phyloP scores from a whole-genome alignment of 768 basidiomycete genomes.

The Boletales sp. region DNA sequence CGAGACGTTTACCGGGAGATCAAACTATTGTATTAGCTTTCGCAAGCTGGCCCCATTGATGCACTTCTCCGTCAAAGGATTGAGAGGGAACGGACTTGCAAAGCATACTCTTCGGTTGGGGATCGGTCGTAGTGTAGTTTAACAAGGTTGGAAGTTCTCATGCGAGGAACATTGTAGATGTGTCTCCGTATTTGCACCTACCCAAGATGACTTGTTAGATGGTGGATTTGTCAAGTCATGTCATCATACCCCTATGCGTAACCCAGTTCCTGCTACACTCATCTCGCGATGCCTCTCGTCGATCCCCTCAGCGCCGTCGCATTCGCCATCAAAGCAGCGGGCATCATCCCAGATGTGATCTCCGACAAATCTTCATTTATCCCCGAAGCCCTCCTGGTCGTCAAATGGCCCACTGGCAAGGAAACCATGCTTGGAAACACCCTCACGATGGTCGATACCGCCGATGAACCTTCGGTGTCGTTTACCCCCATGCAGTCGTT shows the following conservation, averaged over 20 bases:
- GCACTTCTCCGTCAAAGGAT: too few species aligned
- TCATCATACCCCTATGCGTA: conserved; percentile 10
- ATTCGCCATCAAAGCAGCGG: conserved; percentile 11
- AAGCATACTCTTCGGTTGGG: too few species aligned
- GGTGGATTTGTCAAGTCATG: neutral
- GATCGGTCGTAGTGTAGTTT: too few species aligned
- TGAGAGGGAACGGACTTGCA: too few species aligned
- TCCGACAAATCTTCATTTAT: conserved; percentile 19
- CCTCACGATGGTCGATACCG: conserved; percentile 35
- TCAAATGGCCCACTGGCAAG: conserved; percentile 28
- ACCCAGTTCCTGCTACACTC: neutral
- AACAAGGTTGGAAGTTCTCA: too few species aligned
- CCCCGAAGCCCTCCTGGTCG: conserved; percentile 26
- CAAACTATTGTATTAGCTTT: too few species aligned
- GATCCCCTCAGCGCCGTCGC: conserved; percentile 25
- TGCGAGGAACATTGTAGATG: too few species aligned
- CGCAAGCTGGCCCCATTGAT: too few species aligned
- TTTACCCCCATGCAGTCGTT: conserved; percentile 41
- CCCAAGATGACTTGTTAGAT: too few species aligned
- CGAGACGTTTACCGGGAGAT: too few species aligned
- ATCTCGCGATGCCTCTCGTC: conserved; percentile 18
- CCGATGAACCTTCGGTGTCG: conserved; percentile 48
- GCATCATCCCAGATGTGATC: conserved; percentile 31
- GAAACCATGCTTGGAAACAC: conserved; percentile 37
- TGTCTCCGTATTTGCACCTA: too few species aligned